These are phyloP conservation scores for Penicillium parvum DNA, from an alignment of 495 filamentous ascomycete species.

Conservation along the genomic window DNA sequence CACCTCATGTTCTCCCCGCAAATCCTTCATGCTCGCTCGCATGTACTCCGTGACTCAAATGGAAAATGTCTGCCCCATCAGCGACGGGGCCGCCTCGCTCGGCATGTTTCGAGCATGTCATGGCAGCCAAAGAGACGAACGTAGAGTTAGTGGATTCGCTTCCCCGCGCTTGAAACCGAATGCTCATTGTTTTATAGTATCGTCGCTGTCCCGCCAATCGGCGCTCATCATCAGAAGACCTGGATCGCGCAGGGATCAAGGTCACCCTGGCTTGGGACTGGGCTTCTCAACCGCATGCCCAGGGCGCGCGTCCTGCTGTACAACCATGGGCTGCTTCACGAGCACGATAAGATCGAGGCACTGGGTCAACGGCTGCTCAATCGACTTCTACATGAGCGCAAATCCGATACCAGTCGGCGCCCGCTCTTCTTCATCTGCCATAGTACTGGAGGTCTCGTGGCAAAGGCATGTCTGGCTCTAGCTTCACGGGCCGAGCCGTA, in stretches of 20 bases:
- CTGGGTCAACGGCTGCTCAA: conserved; percentile 50
- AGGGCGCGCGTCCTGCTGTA: conserved; percentile 52
- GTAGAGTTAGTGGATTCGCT: conserved; percentile 33
- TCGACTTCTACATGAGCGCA: conserved; percentile 37
- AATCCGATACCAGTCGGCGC: conserved; percentile 25
- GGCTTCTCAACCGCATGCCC: conserved; percentile 23
- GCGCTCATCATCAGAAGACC: conserved; percentile 34
- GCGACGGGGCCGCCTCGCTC: conserved; percentile 5
- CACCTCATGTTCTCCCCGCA: neutral
- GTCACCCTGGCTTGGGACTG: conserved; percentile 26
- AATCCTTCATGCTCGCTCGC: neutral
- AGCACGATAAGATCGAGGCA: conserved; percentile 44
- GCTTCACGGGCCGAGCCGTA: conserved; percentile 38
- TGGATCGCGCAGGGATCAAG: conserved; percentile 26
- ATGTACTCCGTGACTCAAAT: neutral
- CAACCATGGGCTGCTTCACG: conserved; percentile 46
- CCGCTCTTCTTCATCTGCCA: conserved; percentile 63
- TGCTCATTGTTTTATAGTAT: conserved; percentile 27
- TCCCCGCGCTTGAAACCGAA: conserved; percentile 1
- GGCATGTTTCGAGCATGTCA: conserved; percentile 17
- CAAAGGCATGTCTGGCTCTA: conserved; percentile 51
- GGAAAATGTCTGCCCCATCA: conserved; percentile 8
- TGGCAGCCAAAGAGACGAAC: conserved; percentile 20
- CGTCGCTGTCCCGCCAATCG: conserved; percentile 41
- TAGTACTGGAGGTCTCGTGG: conserved; percentile 60